These are phyloP conservation scores for Rhodotorula glutinis DNA, from an alignment of 1,284 basidiomycete species.

Conservation along the genomic window DNA sequence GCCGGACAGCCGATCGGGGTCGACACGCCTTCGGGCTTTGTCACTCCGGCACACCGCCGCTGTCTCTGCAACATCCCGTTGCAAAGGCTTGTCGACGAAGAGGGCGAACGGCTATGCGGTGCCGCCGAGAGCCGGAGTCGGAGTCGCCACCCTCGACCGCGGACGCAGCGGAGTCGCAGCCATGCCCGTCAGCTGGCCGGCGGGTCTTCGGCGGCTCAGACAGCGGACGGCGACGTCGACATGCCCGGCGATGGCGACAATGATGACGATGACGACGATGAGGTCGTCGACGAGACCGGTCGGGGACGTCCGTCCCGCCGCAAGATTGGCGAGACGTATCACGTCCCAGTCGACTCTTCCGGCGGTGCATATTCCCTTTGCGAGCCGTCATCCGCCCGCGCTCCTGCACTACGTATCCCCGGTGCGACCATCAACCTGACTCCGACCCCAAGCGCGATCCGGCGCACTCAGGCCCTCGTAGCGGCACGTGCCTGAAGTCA, in stretches of 20 bases:
- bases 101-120: conserved; percentile 19
- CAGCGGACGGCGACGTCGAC: neutral
- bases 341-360: neutral
- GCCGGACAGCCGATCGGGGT: conserved; percentile 5
- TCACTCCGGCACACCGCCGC: conserved; percentile 21
- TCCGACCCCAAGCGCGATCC: neutral
- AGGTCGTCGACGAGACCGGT: neutral
- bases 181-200: too few species aligned
- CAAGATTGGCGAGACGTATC: conserved; percentile 8
- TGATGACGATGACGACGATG: neutral
- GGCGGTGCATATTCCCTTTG: neutral
- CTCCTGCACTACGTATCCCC: neutral
- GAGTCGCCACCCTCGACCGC: neutral
- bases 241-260: neutral
- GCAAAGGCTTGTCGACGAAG: conserved; percentile 15
- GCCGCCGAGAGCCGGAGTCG: conserved; percentile 13
- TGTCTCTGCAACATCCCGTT: conserved; percentile 26
- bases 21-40: conserved; percentile 1
- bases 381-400: too few species aligned
- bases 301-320: neutral
- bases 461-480: neutral
- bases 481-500: neutral
- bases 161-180: neutral
- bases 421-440: neutral
- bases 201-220: neutral